These are phyloP conservation scores for Aspergillus amoenus DNA, from an alignment of 2,329 filamentous ascomycete genomes.

Conservation along the genomic window DNA sequence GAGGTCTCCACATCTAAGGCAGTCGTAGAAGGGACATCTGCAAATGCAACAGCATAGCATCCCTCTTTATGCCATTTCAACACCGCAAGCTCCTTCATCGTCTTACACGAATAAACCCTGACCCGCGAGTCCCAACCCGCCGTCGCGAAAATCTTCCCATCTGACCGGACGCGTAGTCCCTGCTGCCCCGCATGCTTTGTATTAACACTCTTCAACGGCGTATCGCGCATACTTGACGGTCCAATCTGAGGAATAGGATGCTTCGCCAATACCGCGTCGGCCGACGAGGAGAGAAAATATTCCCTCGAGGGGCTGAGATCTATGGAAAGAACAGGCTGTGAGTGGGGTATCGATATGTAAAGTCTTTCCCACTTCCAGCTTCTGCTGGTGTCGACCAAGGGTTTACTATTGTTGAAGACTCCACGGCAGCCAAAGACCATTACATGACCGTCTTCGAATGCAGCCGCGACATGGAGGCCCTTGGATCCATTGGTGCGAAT, in stretches of 20 bases:
- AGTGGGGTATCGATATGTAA: constrained; percentile 69
- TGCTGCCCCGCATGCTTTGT: constrained; percentile 94
- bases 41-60: constrained; percentile 79
- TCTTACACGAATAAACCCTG: constrained; percentile 77
- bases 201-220: constrained; percentile 62
- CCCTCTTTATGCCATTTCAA: constrained; percentile 92
- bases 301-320: constrained; percentile 51
- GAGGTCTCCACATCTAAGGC: background rate
- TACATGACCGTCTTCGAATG: constrained; percentile 81
- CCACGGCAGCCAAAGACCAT: constrained; percentile 60
- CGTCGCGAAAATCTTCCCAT: constrained; percentile 81
- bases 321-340: constrained; percentile 78
- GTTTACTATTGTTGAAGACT: constrained; percentile 34
- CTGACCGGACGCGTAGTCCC: constrained; percentile 70
- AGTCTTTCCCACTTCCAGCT: constrained; percentile 52
- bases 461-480: constrained; percentile 65
- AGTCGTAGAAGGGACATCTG: constrained; percentile 32
- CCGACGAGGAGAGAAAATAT: constrained; percentile 75
- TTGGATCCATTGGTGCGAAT: constrained; percentile 54
- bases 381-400: constrained; percentile 18
- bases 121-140: constrained; percentile 87
- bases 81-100: constrained; percentile 83
- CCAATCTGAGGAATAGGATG: constrained; percentile 60
- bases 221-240: constrained; percentile 11
- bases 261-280: constrained; percentile 75